Base-by-base conservation (phyloP, 139 green algal genomes). In the Tetradesmus lagerheimii region DNA sequence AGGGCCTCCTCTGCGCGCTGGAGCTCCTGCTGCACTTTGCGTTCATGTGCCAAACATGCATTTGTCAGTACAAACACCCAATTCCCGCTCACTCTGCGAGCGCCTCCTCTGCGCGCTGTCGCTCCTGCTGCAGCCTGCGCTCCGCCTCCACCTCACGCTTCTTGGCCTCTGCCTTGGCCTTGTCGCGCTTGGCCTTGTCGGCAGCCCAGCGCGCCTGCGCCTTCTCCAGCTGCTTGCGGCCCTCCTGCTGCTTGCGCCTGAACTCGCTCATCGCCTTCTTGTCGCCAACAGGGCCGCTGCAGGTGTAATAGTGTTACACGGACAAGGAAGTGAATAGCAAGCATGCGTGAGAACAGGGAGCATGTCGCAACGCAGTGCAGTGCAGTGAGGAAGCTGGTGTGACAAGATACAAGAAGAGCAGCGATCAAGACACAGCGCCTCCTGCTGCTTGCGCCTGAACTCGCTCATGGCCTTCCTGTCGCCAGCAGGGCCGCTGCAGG, bases 201-300 rank as follows among this genome's bases (percentile, higher is more conserved):
- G 88, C 66, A 14, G 84, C 38, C 91, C 91, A 93, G 27, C 88
- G 71, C 5, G 80, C 71, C 38, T 80, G 41, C 6, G 78, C 39
- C 74, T 90, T 90, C 71, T 93, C 89, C 11, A 93, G 53, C 39
- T 85, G 83, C 80, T 91, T 80, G 23, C 86, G 80, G 34, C 34
- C 91, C 6, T 88, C 89, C 85, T 93, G 91, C 83, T 91, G 87
- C 78, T 91, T 64, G 27, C 66, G 87, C 25, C 87, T 20, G 80
- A 90, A 94, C 84, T 79, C 90, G 6, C 62, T 80, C 89, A 95
- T 86, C 20, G 91, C 89, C 76, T 92, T 91, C 38, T 90, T 88
- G 71, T 95, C 91, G 31, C 45, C 83, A 11, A 67, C 47, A 37
- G 83, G 77, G 4, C 92, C 92, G 14, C 87, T 87, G 87, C 34